These are phyloP conservation scores for Scedosporium apiospermum DNA, from an alignment of 2,329 filamentous ascomycete genomes.

Conservation along the genomic window DNA sequence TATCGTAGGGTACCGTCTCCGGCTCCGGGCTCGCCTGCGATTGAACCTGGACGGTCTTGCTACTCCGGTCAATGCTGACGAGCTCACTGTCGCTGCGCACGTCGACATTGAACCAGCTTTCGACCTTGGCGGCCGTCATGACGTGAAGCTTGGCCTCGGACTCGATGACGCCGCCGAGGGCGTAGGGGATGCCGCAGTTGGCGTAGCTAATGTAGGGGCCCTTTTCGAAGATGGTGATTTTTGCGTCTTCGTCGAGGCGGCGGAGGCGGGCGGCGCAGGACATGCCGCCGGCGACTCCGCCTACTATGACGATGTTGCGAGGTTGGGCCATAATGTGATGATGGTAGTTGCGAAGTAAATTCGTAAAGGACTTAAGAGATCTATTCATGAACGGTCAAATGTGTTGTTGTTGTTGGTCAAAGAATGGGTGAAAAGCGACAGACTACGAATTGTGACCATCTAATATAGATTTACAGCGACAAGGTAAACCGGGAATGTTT, in stretches of 20 bases:
- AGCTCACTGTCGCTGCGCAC: background rate
- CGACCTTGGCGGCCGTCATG: background rate
- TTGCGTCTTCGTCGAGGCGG: background rate
- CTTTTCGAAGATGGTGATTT: background rate
- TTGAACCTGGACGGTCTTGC: background rate
- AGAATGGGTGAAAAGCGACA: no score
- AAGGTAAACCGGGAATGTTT: no score
- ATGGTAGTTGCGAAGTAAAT: no score
- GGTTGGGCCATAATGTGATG: background rate
- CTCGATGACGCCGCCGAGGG: background rate
- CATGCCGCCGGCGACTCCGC: background rate
- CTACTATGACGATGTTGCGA: background rate
- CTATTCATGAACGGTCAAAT: no score
- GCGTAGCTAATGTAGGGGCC: slow-evolving; percentile 6
- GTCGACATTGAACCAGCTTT: background rate
- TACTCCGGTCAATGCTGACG: background rate
- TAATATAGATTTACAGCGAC: no score
- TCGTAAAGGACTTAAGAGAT: no score
- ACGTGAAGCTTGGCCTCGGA: background rate
- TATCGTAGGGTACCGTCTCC: background rate
- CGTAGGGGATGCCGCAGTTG: background rate
- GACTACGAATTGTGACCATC: no score
- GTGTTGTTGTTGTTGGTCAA: no score
- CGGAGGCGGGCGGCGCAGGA: background rate
- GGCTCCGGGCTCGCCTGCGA: background rate